Evolutionary conservation across 2,329 filamentous ascomycete species (phyloP), one percentile per base, ranked within the genome.

Genomic region (Didymella sp.): DNA sequence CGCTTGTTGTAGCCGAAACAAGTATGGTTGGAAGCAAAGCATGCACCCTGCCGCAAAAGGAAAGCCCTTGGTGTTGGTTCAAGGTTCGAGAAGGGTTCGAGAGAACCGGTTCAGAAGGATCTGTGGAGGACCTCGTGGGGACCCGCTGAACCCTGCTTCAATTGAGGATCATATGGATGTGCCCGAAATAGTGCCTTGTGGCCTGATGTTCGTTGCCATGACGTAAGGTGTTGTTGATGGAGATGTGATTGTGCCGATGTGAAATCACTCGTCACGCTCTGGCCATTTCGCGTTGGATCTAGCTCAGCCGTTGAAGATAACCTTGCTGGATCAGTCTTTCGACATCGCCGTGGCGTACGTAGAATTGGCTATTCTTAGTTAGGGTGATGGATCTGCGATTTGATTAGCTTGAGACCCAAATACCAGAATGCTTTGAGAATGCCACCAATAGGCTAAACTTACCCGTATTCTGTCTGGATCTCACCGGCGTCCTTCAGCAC

Each of bases 381-480:
- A 99, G 84, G 58, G 90, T 98, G 69, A 99, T 97, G 12, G 93
- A 91, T 15, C 92, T 96, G 67, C 30, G 21, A 27, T 11, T 4
- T 9, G 19, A 17, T 58, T 22, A 58, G 49, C 38, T 17, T 19
- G 2, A 21, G 19, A n/a, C 7, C 19, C 21, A 11, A 31, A 27
- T 9, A 24, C 24, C 5, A 6, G 6, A 5, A 4, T 19, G 38
- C 30, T 31, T 21, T n/a, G 17, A 44, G n/a, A 51, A 17, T 7
- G 8, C 12, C n/a, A n/a, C 13, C 11, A n/a, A 21, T 43, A 8
- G 28, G 19, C 7, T 12, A 13, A 44, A 81, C 88, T 77, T 83
- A 96, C 90, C 95, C 95, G 73, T 99, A 99, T 82, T 99, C 96
- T 0, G 95, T 99, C 79, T 99, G 94, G 63, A 99, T 97, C 81